Conservation (phyloP, 2,329 filamentous ascomycete genomes). For the Rachicladosporium sp. region DNA sequence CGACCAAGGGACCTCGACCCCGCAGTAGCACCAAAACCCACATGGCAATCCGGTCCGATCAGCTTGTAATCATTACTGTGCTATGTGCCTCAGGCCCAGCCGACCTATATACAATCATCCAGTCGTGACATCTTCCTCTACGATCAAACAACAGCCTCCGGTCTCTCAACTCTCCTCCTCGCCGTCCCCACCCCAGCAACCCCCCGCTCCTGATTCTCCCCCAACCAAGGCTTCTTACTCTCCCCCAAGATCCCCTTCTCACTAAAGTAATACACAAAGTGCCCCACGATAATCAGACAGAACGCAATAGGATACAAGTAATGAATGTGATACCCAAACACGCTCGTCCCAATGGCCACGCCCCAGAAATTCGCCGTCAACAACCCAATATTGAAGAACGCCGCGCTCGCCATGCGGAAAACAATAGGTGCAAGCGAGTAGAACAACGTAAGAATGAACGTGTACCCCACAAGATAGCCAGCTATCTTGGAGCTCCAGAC, state of each 20-base stretch:
- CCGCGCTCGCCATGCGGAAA: conserved; percentile 78
- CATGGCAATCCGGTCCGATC: too few relatives aligned
- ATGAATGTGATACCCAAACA: conserved; percentile 70
- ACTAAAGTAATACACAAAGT: conserved; percentile 70
- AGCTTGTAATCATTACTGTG: too few relatives aligned
- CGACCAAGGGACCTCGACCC: too few relatives aligned
- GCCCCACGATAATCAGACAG: conserved; percentile 75
- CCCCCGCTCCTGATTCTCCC: conserved; percentile 70
- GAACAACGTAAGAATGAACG: conserved; percentile 68
- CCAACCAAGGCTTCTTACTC: conserved; percentile 89
- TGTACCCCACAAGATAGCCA: conserved; percentile 84
- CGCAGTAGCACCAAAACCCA: too few relatives aligned
- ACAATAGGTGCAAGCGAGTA: conserved; percentile 80
- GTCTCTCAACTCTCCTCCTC: conserved; percentile 46
- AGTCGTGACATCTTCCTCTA: too few relatives aligned
- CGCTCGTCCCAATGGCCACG: conserved; percentile 76
- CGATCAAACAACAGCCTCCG: conserved; percentile 27
- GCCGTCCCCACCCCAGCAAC: conserved; percentile 74
- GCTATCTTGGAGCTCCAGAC: conserved; percentile 43
- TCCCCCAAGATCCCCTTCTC: conserved; percentile 73
- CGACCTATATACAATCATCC: too few relatives aligned
- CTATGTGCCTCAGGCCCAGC: too few relatives aligned
- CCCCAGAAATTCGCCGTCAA: conserved; percentile 97
- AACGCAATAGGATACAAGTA: conserved; percentile 95
- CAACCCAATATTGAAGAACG: conserved; percentile 92